phyloP scores from a whole-genome alignment of 2,329 filamentous ascomycete genomes.

The Colletotrichum siamense region DNA sequence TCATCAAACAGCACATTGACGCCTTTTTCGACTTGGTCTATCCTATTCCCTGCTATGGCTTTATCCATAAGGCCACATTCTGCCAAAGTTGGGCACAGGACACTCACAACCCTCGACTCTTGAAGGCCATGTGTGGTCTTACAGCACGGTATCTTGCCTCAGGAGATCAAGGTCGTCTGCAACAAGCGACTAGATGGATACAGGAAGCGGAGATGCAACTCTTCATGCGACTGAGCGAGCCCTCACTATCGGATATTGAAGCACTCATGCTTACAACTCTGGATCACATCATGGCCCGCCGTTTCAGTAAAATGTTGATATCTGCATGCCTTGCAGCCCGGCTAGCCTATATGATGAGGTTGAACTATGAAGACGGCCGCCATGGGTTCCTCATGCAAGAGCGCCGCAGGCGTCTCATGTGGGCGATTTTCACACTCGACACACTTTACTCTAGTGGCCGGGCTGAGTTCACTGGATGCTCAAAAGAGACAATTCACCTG shows the following conservation, averaged over 20 bases:
- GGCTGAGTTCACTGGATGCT: constrained; percentile 7
- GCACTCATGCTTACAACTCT: constrained; percentile 25
- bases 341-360: constrained; percentile 25
- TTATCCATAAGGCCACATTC: constrained; percentile 18
- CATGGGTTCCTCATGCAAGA: constrained; percentile 23
- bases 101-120: constrained; percentile 2
- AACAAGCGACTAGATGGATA: constrained; percentile 28
- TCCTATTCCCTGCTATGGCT: constrained; percentile 17
- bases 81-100: constrained; percentile 12
- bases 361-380: constrained; percentile 25
- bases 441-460: constrained; percentile 14
- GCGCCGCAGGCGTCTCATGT: constrained; percentile 25
- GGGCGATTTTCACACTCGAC: constrained; percentile 24
- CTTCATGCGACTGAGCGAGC: constrained; percentile 12
- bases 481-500: constrained; percentile 6
- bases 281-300: constrained; percentile 24
- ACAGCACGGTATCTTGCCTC: constrained; percentile 8
- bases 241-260: constrained; percentile 25
- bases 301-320: constrained; percentile 27
- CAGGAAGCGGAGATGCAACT: constrained; percentile 22
- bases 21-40: constrained; percentile 16
- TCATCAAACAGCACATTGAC: constrained; percentile 19
- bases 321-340: constrained; percentile 20
- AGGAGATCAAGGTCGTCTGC: background rate
- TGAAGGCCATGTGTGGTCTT: constrained; percentile 12